A percentile compares a stretch with the other conserved stretches of the same genome.
Evolutionary conservation across 2,329 filamentous ascomycete genomes (phyloP).

Genomic region (Verticillium nubilum): DNA sequence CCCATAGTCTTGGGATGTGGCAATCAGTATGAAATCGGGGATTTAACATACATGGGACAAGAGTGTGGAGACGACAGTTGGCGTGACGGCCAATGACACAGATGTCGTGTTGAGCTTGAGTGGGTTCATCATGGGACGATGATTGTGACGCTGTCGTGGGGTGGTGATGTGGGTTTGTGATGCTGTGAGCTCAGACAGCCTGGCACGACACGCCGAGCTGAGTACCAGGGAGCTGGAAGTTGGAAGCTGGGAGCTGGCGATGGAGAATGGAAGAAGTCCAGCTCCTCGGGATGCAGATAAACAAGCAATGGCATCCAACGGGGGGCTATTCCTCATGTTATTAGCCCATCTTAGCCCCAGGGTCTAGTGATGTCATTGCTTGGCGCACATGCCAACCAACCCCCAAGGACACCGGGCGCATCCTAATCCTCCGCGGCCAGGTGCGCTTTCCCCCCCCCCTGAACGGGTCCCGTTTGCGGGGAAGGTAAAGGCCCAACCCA

Average conservation of each 20-base stretch:
- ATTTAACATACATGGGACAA: slow-evolving; percentile 67
- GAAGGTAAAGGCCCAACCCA: neutral
- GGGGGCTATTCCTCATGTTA: neutral
- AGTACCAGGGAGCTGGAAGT: neutral
- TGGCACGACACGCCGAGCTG: neutral
- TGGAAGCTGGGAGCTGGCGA: neutral
- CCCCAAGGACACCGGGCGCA: neutral
- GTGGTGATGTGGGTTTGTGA: neutral
- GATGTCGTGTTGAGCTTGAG: slow-evolving; percentile 67
- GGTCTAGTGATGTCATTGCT: slow-evolving; percentile 4
- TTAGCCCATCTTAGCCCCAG: slow-evolving; percentile 1
- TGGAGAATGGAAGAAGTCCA: neutral
- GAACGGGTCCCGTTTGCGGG: neutral
- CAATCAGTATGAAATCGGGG: neutral
- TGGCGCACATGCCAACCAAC: neutral
- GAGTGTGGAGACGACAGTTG: slow-evolving; percentile 80
- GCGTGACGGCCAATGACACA: slow-evolving; percentile 78
- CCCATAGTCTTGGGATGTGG: neutral
- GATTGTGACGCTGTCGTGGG: neutral
- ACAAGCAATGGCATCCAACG: neutral
- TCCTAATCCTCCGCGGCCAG: neutral
- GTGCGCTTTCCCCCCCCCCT: neutral
- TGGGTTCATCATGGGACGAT: slow-evolving; percentile 35
- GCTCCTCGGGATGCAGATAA: neutral
- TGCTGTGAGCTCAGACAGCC: neutral